Base-by-base conservation (phyloP, 176 grass and related monocot species). In the Puya raimondii region DNA sequence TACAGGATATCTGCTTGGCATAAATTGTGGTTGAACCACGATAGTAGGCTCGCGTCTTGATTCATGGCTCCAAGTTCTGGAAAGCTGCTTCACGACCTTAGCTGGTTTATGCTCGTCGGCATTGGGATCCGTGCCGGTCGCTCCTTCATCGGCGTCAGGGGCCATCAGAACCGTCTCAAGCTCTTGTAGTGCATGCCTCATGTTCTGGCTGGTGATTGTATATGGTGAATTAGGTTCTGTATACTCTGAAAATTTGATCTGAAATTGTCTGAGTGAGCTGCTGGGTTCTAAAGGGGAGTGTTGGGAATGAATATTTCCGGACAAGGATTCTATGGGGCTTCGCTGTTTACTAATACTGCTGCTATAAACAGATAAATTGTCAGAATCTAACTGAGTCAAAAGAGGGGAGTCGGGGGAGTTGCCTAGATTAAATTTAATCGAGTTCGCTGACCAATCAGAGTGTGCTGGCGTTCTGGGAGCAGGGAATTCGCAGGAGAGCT, bases 101-200 rank as follows among this genome's bases (percentile, higher is more conserved):
- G 70, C 50, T 51, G 81, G 84, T 73, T 93, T 89, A 11, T 51
- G 74, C 72, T 85, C 84, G 64, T 86, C 64, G 22, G 81, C 73
- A 9, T 85, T 79, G 68, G 72, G 82, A 48, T 80, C 73, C 64
- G 63, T 74, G 70, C 73, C 78, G 67, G 79, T 74, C 49, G 79
- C 79, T 69, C 79, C 73, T 76, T 91, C 82, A 77, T 82, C 79
- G 68, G 66, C 71, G 59, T 97, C 94, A 63, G 94, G 84, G 51
- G 89, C 89, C 94, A 97, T 97, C 51, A 97, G 85, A 87, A 82
- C 86, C n/a, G 84, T 90, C 63, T 97, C 94, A 79, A 97, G 85
- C 71, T 97, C 84, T 53, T 84, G 86, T 48, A 97, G 77, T 10
- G 89, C 66, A 53, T 92, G 81, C 84, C 83, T 88, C 79, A 97